phyloP scores from a whole-genome alignment of 495 filamentous ascomycete genomes.

The Physcia stellaris region DNA sequence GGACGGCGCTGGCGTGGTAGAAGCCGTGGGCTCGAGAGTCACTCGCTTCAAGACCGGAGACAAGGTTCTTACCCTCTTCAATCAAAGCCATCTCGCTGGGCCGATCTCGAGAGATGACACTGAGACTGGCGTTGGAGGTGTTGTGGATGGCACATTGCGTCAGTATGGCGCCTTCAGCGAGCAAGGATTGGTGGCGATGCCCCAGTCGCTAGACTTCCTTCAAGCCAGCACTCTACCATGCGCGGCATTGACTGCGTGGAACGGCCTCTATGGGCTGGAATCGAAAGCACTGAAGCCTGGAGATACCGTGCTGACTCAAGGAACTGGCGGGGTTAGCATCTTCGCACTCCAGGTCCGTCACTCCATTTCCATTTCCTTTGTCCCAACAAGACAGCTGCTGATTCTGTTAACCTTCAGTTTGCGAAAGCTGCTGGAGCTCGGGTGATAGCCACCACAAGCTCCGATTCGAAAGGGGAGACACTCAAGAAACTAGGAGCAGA shows the following conservation, averaged over 20 bases:
- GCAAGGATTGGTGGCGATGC: constrained; percentile 52
- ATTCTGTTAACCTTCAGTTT: constrained; percentile 36
- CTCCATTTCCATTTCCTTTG: neutral
- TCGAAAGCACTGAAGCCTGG: constrained; percentile 48
- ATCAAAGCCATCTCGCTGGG: constrained; percentile 59
- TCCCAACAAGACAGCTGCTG: neutral
- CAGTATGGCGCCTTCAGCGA: constrained; percentile 61
- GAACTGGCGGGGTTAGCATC: constrained; percentile 69
- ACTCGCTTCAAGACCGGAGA: constrained; percentile 56
- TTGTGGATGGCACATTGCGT: constrained; percentile 54
- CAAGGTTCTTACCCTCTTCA: constrained; percentile 64
- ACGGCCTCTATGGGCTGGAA: constrained; percentile 58
- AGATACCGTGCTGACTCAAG: constrained; percentile 60
- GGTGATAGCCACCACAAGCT: constrained; percentile 72
- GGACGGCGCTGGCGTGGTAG: constrained; percentile 66
- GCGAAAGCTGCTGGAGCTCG: constrained; percentile 71
- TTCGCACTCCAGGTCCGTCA: constrained; percentile 55
- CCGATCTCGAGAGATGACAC: constrained; percentile 28
- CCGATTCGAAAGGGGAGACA: constrained; percentile 45
- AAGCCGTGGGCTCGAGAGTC: constrained; percentile 55
- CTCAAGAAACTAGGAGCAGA: constrained; percentile 65
- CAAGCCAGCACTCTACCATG: constrained; percentile 59
- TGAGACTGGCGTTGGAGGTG: constrained; percentile 53
- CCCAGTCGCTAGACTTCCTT: constrained; percentile 42
- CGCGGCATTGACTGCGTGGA: constrained; percentile 71